A percentile compares a stretch with the other conserved stretches of the same genome.
Conservation (phyloP, 257 asterid species). For the Leptodermis oblonga region DNA sequence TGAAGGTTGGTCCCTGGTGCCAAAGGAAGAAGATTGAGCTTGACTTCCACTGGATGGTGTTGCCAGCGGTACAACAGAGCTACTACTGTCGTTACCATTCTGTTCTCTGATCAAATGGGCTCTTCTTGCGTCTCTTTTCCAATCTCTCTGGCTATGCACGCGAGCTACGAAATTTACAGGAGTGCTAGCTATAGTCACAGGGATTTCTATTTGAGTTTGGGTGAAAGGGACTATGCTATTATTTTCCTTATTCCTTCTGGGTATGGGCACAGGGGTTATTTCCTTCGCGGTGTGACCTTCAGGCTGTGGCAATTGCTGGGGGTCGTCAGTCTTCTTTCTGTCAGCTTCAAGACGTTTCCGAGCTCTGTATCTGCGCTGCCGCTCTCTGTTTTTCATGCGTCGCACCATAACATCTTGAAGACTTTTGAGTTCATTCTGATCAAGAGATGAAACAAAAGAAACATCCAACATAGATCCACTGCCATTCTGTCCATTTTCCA, state of each 20-base stretch:
- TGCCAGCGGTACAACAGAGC: conserved; percentile 12
- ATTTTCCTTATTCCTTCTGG: conserved; percentile 28
- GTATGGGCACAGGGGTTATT: conserved; percentile 4
- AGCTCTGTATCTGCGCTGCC: conserved; percentile 92
- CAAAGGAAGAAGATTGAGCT: conserved; percentile 20
- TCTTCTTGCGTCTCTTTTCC: conserved; percentile 87
- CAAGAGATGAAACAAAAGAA: conserved; percentile 36
- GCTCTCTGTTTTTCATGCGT: conserved; percentile 79
- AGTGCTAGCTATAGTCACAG: conserved; percentile 21
- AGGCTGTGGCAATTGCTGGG: conserved; percentile 29
- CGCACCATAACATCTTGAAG: conserved; percentile 54
- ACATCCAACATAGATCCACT: conserved; percentile 33
- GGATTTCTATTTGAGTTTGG: conserved; percentile 31
- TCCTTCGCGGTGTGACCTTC: conserved; percentile 44
- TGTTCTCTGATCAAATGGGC: conserved; percentile 44
- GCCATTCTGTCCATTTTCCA: conserved; percentile 18
- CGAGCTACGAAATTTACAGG: conserved; percentile 48
- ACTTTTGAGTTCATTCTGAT: conserved; percentile 33
- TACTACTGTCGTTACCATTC: conserved; percentile 20
- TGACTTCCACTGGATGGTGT: conserved; percentile 25
- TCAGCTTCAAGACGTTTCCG: conserved; percentile 75
- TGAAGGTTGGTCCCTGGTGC: conserved; percentile 13
- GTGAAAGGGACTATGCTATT: conserved; percentile 30
- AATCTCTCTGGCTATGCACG: conserved; percentile 61
- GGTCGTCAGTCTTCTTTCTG: conserved; percentile 27